A percentile compares a stretch with the other conserved stretches of the same genome.
These are phyloP conservation scores for Metschnikowia matae DNA, from an alignment of 805 yeast species.

Conservation along the genomic window DNA sequence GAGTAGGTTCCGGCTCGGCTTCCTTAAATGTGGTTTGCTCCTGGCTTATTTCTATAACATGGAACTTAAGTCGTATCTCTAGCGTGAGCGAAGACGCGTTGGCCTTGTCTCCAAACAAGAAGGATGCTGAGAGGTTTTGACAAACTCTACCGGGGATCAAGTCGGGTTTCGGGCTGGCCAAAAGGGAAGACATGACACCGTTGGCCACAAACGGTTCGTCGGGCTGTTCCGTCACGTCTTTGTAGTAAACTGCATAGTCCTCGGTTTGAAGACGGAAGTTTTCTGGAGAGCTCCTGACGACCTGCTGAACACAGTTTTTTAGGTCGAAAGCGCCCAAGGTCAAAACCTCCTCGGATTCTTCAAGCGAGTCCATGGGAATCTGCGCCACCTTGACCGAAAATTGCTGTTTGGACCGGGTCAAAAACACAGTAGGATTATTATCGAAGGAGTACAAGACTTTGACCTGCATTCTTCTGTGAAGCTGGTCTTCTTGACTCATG, in stretches of 20 bases:
- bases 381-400: slow-evolving; percentile 36
- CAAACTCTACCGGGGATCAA: slow-evolving; percentile 53
- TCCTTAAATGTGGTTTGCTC: slow-evolving; percentile 5
- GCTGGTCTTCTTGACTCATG: slow-evolving; percentile 24
- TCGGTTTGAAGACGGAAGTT: slow-evolving; percentile 36
- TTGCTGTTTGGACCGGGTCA: slow-evolving; percentile 35
- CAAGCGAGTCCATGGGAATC: slow-evolving; percentile 25
- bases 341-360: slow-evolving; percentile 25
- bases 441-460: slow-evolving; percentile 44
- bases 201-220: slow-evolving; percentile 45
- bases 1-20: slow-evolving; percentile 6
- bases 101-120: slow-evolving; percentile 31
- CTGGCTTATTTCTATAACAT: slow-evolving; percentile 28
- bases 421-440: slow-evolving; percentile 39
- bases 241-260: slow-evolving; percentile 44
- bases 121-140: slow-evolving; percentile 50
- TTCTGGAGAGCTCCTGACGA: slow-evolving; percentile 38
- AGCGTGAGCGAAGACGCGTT: slow-evolving; percentile 44
- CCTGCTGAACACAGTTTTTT: slow-evolving; percentile 35
- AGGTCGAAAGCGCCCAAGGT: slow-evolving; percentile 42
- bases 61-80: slow-evolving; percentile 52
- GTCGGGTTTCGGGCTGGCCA: slow-evolving; percentile 23
- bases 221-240: slow-evolving; percentile 45
- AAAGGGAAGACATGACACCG: slow-evolving; percentile 34
- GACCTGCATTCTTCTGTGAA: slow-evolving; percentile 40